Evolutionary conservation across 2,329 filamentous ascomycete species (phyloP), one percentile per base, ranked within the genome.

Genomic region (Myriosclerotinia curreyana): DNA sequence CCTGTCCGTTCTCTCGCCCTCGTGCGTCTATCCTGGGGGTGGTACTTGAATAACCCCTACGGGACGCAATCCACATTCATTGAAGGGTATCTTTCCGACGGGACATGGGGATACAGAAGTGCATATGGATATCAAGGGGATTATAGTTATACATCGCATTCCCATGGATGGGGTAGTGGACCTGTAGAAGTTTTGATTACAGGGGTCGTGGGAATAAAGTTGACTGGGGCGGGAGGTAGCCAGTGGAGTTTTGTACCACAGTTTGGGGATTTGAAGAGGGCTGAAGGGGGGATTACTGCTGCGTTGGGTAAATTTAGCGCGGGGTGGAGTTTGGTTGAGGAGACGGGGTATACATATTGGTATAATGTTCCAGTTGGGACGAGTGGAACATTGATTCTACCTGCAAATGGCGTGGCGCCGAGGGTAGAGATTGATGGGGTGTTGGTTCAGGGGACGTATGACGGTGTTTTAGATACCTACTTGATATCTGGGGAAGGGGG

Each of bases 61-160:
- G 83, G 83, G 20, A 86, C 84, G 0, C 76, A 80, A 64, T 82
- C 79, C 50, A 86, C 85, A 0, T 79, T 83, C 28, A 79, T 86
- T 36, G 85, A 87, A 72, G 85, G 84, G 0, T 86, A 84, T 66
- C 76, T 84, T 1, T 73, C 73, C 0, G 79, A 86, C 66, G 83
- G 83, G 2, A 80, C 77, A 0, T 88, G 84, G 67, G 82, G 80
- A 2, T 88, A 88, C 69, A 78, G 83, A 2, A 77, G 75, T 38
- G 74, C 79, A 49, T 73, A 78, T 9, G 84, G 83, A 0, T 86
- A 86, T 66, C 72, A 73, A 7, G 76, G 80, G 53, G 80, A 83
- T 48, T 42, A 5, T 49, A 74, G 54, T 0, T 80, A 81, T 65
- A 79, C 79, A 5, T 78, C 76, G n/a, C 80, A 82, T 66, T 74